These are phyloP conservation scores for Pelargonium myrrhifolium DNA, from an alignment of 441 rosid genomes.

Conservation along the genomic window DNA sequence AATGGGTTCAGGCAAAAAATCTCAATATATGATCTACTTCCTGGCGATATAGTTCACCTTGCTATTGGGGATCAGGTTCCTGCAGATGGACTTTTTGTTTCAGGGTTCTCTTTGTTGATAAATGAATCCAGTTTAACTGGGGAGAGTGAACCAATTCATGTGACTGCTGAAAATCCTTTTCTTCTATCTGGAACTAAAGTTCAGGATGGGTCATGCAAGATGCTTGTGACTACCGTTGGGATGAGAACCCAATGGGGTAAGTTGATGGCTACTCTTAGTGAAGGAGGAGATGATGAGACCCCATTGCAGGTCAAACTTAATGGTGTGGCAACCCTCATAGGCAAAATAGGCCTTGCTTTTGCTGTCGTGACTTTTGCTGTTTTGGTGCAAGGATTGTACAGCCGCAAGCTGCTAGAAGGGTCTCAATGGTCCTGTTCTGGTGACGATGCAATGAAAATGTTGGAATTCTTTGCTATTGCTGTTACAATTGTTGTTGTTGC, in stretches of 20 bases:
- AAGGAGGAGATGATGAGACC: constrained; percentile 60
- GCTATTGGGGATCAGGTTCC: constrained; percentile 51
- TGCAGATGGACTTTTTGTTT: constrained; percentile 47
- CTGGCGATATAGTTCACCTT: constrained; percentile 53
- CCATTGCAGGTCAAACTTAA: constrained; percentile 53
- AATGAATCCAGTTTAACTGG: constrained; percentile 53
- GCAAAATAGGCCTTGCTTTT: constrained; percentile 50
- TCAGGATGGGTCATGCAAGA: constrained; percentile 52
- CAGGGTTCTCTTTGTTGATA: constrained; percentile 42
- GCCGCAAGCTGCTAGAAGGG: constrained; percentile 32
- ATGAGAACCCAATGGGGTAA: constrained; percentile 65
- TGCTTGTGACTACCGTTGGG: constrained; percentile 51
- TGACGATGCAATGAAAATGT: constrained; percentile 36
- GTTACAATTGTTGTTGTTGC: constrained; percentile 56
- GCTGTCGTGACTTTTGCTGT: constrained; percentile 60
- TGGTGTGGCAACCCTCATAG: constrained; percentile 51
- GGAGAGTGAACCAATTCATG: constrained; percentile 47
- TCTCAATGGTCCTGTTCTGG: constrained; percentile 44
- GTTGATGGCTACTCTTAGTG: constrained; percentile 51
- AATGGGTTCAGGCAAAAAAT: constrained; percentile 45
- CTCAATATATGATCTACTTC: constrained; percentile 46
- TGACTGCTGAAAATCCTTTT: constrained; percentile 33
- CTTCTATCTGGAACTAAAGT: constrained; percentile 53
- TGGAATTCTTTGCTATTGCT: constrained; percentile 47
- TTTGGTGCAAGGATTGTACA: constrained; percentile 40